These are phyloP conservation scores for Xerophyta viscosa DNA, from an alignment of 106 monocot genomes.

Conservation along the genomic window DNA sequence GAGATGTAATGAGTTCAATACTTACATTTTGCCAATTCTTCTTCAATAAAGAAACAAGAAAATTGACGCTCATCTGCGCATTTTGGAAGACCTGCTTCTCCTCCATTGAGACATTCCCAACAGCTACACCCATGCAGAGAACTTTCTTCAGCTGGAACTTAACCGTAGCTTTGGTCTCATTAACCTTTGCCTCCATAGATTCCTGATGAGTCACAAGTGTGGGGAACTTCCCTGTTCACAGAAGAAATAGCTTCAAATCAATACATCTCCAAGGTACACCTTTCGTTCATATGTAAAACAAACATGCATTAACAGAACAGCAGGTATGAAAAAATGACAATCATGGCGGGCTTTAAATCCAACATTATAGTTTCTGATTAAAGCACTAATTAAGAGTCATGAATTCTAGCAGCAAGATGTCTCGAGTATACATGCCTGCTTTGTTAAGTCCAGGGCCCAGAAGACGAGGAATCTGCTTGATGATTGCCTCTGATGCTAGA, in stretches of 20 bases:
- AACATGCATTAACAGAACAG: too few species aligned
- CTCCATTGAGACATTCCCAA: conserved; percentile 74
- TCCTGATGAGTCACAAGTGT: conserved; percentile 61
- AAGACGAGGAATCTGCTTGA: conserved; percentile 71
- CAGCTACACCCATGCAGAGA: conserved; percentile 85
- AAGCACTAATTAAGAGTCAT: too few species aligned
- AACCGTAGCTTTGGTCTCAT: conserved; percentile 73
- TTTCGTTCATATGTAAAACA: too few species aligned
- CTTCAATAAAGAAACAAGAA: conserved; percentile 73
- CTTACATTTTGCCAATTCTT: conserved; percentile 91
- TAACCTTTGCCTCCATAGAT: conserved; percentile 66
- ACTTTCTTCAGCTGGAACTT: conserved; percentile 89
- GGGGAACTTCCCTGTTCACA: conserved; percentile 69
- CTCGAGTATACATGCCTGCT: conserved; percentile 38
- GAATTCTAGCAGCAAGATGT: too few species aligned
- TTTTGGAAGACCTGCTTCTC: conserved; percentile 82
- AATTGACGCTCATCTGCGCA: conserved; percentile 74
- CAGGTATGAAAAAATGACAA: too few species aligned
- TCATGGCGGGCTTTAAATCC: too few species aligned
- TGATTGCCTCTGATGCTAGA: conserved; percentile 55
- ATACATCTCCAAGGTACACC: too few species aligned
- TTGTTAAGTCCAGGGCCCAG: conserved; percentile 68
- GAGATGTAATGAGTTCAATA: too few species aligned
- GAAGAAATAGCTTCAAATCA: too few species aligned
- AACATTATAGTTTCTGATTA: too few species aligned